Conservation (phyloP, 768 basidiomycete genomes). For the Naganishia onofrii region DNA sequence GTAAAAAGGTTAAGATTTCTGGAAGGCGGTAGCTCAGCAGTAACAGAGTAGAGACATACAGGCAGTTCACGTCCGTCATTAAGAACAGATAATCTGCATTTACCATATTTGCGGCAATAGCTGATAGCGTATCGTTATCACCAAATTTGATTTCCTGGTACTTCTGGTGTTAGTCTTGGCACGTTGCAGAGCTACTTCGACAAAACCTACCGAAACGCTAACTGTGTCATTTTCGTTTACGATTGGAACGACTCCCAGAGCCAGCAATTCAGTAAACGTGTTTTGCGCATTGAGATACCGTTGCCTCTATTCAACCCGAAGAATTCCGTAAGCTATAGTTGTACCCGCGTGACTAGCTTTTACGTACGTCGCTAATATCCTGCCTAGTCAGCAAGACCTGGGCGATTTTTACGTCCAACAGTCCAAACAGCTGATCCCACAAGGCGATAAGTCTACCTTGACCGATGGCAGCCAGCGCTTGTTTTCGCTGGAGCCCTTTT, state of each 20-base stretch:
- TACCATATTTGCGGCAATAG: constrained; percentile 95
- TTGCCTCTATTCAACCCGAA: constrained; percentile 63
- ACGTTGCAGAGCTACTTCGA: neutral
- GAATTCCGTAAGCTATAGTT: neutral
- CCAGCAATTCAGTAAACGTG: constrained; percentile 83
- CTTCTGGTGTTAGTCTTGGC: neutral
- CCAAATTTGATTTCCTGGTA: constrained; percentile 97
- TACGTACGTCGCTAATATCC: constrained; percentile 88
- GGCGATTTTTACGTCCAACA: constrained; percentile 90
- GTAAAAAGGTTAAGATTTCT: neutral
- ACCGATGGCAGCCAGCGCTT: constrained; percentile 96
- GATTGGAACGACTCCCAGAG: constrained; percentile 93
- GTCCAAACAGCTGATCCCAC: constrained; percentile 94
- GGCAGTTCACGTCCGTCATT: constrained; percentile 89
- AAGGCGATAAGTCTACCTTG: constrained; percentile 93
- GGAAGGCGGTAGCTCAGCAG: neutral
- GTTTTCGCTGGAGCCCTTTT: constrained; percentile 83
- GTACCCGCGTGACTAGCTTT: neutral
- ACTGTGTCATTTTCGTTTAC: constrained; percentile 99
- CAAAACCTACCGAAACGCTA: constrained; percentile 65
- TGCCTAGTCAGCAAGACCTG: constrained; percentile 90
- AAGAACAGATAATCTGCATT: constrained; percentile 97
- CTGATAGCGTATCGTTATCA: constrained; percentile 96
- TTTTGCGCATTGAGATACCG: constrained; percentile 95
- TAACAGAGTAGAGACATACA: constrained; percentile 49